These are phyloP conservation scores for Aspergillus kassunensis DNA, from an alignment of 495 filamentous ascomycete species.

Conservation along the genomic window DNA sequence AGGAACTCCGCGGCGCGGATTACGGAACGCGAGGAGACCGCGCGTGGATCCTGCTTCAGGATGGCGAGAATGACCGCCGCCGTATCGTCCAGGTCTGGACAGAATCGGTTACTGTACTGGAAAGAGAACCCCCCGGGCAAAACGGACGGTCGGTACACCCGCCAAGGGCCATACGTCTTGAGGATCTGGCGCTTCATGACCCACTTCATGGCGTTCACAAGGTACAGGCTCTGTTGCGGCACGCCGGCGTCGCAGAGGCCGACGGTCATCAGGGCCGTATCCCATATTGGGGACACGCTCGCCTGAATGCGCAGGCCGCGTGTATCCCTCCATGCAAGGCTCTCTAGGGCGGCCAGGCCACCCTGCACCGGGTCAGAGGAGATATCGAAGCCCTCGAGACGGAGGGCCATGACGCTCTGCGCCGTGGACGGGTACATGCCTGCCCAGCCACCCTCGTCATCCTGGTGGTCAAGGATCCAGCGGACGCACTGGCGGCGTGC, in stretches of 20 bases:
- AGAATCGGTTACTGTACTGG: conserved; percentile 26
- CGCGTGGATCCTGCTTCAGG: conserved; percentile 21
- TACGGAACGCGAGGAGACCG: conserved; percentile 9
- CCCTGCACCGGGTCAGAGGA: conserved; percentile 27
- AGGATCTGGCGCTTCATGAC: no score
- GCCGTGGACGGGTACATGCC: conserved; percentile 33
- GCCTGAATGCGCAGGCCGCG: conserved; percentile 23
- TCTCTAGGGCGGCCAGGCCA: conserved; percentile 15
- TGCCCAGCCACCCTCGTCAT: conserved; percentile 26
- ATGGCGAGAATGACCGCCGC: conserved; percentile 32
- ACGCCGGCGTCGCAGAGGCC: conserved; percentile 24
- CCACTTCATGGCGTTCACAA: no score
- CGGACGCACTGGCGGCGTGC: conserved; percentile 18
- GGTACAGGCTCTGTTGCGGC: no score
- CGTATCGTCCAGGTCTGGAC: conserved; percentile 43
- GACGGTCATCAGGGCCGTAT: conserved; percentile 34
- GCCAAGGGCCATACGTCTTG: no score
- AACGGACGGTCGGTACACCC: no score
- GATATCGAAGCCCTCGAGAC: conserved; percentile 26
- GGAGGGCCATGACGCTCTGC: conserved; percentile 21
- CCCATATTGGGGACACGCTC: conserved; percentile 33
- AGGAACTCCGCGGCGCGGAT: conserved; percentile 29
- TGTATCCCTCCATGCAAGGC: conserved; percentile 22
- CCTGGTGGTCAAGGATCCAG: conserved; percentile 34
- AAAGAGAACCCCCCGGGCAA: no score